phyloP scores from a whole-genome alignment of 495 filamentous ascomycete genomes.

The Trichoderma parareesei region DNA sequence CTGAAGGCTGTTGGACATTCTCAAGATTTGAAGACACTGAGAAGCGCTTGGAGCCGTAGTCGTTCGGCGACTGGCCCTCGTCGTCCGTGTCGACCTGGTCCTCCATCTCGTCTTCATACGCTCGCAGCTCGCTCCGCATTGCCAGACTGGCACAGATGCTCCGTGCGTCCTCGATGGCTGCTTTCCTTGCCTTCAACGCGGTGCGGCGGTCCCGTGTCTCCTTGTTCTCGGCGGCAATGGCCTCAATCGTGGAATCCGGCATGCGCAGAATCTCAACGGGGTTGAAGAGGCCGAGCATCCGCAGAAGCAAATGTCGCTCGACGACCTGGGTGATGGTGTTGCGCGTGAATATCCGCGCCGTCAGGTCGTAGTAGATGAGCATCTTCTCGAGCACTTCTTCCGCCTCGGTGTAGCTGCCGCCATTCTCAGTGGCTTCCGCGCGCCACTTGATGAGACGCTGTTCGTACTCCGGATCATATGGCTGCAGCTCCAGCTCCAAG shows the following conservation, averaged over 20 bases:
- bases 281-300: conserved; percentile 33
- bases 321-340: conserved; percentile 33
- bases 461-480: conserved; percentile 34
- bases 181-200: conserved; percentile 25
- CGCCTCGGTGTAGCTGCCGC: conserved; percentile 25
- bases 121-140: conserved; percentile 31
- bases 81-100: conserved; percentile 7
- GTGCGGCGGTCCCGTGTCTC: conserved; percentile 28
- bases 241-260: conserved; percentile 24
- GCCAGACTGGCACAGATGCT: conserved; percentile 31
- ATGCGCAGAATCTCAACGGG: conserved; percentile 26
- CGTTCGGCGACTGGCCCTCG: background rate
- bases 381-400: conserved; percentile 37
- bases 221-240: conserved; percentile 31
- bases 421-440: conserved; percentile 18
- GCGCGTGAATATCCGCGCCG: conserved; percentile 29
- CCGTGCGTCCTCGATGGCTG: conserved; percentile 32
- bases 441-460: conserved; percentile 29
- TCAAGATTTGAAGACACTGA: background rate
- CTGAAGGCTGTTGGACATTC: background rate
- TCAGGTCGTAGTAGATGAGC: conserved; percentile 35
- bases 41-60: background rate
- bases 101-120: conserved; percentile 6
- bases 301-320: conserved; percentile 31
- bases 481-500: conserved; percentile 32